Percentiles rank a stretch among this genome's conserved stretches.
Conservation (phyloP, 306 rosid genomes). For the Cicer cuneatum region DNA sequence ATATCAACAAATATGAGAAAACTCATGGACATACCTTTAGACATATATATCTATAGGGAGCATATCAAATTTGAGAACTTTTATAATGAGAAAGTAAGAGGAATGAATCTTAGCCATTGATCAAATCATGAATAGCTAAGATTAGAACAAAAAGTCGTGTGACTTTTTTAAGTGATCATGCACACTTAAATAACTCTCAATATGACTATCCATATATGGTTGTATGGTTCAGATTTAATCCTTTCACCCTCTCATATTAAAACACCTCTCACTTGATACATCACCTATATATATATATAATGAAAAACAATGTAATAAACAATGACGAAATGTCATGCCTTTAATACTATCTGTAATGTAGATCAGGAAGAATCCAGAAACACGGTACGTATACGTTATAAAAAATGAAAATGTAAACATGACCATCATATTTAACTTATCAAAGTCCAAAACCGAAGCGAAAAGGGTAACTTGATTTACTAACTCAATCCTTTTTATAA, state of each 20-base stretch:
- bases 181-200: too few species aligned
- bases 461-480: slow-evolving; percentile 16
- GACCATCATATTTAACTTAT: slow-evolving; percentile 8
- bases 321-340: slow-evolving; percentile 11
- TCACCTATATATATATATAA: not conserved
- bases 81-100: too few species aligned
- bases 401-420: not conserved
- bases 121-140: too few species aligned
- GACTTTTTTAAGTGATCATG: too few species aligned
- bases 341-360: slow-evolving; percentile 16
- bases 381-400: not conserved
- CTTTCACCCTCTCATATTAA: too few species aligned
- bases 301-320: slow-evolving; percentile 18
- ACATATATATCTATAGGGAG: not conserved
- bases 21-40: not conserved
- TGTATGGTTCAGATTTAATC: too few species aligned
- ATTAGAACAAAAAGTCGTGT: too few species aligned
- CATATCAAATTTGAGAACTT: too few species aligned
- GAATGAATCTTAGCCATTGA: too few species aligned
- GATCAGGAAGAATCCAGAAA: slow-evolving; percentile 17
- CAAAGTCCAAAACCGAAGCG: not conserved
- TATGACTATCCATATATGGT: too few species aligned
- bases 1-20: slow-evolving; percentile 24
- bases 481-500: slow-evolving; percentile 9
- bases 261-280: not conserved